These are phyloP conservation scores for Aspergillus melleus DNA, from an alignment of 2,329 filamentous ascomycete species.

Conservation along the genomic window DNA sequence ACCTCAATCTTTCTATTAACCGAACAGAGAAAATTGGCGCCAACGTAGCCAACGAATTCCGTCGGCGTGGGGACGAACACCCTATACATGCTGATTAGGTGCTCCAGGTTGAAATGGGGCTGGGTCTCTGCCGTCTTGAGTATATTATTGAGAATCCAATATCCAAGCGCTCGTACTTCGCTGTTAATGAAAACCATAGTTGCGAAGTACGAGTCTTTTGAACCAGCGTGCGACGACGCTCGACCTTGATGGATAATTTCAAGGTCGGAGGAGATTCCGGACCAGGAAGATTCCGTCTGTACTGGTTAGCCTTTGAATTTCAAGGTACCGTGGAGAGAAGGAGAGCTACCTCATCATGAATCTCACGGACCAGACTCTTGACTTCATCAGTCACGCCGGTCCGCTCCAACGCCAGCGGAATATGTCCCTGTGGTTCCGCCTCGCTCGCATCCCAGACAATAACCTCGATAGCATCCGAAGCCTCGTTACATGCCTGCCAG, in stretches of 20 bases:
- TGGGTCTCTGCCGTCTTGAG: conserved; percentile 9
- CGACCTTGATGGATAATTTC: conserved; percentile 5
- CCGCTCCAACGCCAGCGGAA: conserved; percentile 10
- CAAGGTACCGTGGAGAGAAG: neutral
- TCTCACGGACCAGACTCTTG: neutral
- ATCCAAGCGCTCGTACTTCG: conserved; percentile 11
- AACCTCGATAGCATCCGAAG: conserved; percentile 11
- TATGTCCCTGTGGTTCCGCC: conserved; percentile 8
- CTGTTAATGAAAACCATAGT: conserved; percentile 15
- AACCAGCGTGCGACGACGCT: conserved; percentile 4
- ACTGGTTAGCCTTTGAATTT: neutral
- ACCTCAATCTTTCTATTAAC: conserved; percentile 1
- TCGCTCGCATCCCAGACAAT: conserved; percentile 14
- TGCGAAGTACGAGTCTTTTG: conserved; percentile 13
- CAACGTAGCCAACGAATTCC: conserved; percentile 15
- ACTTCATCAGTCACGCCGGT: conserved; percentile 8
- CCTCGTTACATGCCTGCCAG: conserved; percentile 4
- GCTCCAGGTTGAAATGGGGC: conserved; percentile 10
- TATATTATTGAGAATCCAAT: conserved; percentile 15
- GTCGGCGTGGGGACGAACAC: conserved; percentile 5
- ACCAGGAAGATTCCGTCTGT: conserved; percentile 10
- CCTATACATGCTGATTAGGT: conserved; percentile 12
- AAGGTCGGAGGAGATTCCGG: conserved; percentile 2
- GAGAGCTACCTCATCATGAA: conserved; percentile 4
- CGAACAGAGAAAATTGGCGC: conserved; percentile 4